Base-by-base conservation (phyloP, 78 protist genomes). In the Dictyostelium intermedium region DNA sequence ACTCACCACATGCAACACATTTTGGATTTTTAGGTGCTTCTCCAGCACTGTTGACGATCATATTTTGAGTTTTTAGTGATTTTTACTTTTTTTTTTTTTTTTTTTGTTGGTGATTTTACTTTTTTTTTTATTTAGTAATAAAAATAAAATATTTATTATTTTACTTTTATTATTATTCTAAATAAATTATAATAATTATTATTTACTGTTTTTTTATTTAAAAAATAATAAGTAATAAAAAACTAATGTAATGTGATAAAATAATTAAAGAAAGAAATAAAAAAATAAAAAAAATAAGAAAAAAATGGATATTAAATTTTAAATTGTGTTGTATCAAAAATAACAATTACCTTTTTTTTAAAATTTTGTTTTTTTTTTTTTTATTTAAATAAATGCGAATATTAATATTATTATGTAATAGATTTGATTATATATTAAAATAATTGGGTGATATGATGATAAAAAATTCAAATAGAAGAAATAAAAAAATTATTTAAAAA, bases 21-120 rank as follows among this genome's bases (percentile, higher is more conserved):
- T 87, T 87, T 79, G 93, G 93, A 87, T 87, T 87, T 35, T 70
- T 60, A 2, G 93, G 93, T 87, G 35, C 72, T 39, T 72, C 70
- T 10, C 87, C 77, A 11, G 66, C 76, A 18, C 82, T 78, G 14
- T 45, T 63, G 41, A 79, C 76, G 25, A 87, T 35, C 85, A 79
- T 79, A 41, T 45, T 87, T 23, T 87, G n/a, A n/a, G n/a, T n/a
- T n/a, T n/a, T n/a, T n/a, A n/a, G n/a, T n/a, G n/a, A n/a, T n/a
- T n/a, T n/a, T n/a, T n/a, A n/a, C n/a, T n/a, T n/a, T 77, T 39
- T 78, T 9, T 43, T 7, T 78, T 20, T n/a, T n/a, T 77, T 39
- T 34, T 30, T 72, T 30, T 18, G n/a, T 56, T 18, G 66, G 20
- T 20, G n/a, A 16, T 25, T 14, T 53, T 53, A 14, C 18, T 53